Conservation (phyloP, 2,329 filamentous ascomycete genomes). For the Cladosporium sp. region DNA sequence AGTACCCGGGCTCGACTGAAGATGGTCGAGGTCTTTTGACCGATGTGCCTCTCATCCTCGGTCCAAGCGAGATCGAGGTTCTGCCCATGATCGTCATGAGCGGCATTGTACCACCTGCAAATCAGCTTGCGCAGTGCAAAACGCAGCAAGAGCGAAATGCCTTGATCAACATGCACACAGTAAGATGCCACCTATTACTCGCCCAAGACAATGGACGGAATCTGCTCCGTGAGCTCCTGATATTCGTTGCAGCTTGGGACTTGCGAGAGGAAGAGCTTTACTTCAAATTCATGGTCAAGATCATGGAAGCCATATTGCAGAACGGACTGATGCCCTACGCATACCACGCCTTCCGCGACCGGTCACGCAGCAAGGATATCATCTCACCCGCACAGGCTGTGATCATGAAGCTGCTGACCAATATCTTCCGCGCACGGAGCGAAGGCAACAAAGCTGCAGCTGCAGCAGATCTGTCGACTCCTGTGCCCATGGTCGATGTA, state of each 20-base stretch:
- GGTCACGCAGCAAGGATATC: slow-evolving; percentile 73
- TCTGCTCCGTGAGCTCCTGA: slow-evolving; percentile 80
- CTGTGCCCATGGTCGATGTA: slow-evolving; percentile 5
- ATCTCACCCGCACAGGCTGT: slow-evolving; percentile 94
- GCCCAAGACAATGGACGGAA: slow-evolving; percentile 89
- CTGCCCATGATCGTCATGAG: slow-evolving; percentile 97
- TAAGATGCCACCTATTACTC: slow-evolving; percentile 82
- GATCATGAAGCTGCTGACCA: slow-evolving; percentile 82
- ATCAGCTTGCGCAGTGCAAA: slow-evolving; percentile 50
- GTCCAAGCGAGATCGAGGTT: slow-evolving; percentile 92
- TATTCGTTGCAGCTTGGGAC: slow-evolving; percentile 97
- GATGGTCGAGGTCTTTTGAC: slow-evolving; percentile 80
- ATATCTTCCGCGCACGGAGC: slow-evolving; percentile 71
- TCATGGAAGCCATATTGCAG: slow-evolving; percentile 86
- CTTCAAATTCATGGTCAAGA: slow-evolving; percentile 94
- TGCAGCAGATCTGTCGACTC: not conserved
- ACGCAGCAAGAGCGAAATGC: slow-evolving; percentile 51
- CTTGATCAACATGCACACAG: slow-evolving; percentile 77
- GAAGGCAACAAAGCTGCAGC: slow-evolving; percentile 32
- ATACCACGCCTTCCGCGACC: slow-evolving; percentile 82
- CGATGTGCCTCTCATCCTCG: slow-evolving; percentile 89
- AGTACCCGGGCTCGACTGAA: slow-evolving; percentile 57
- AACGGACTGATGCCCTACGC: slow-evolving; percentile 87
- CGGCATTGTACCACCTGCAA: slow-evolving; percentile 79
- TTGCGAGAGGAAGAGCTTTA: slow-evolving; percentile 89